Conservation (phyloP, 495 filamentous ascomycete species). For the Xylaria venustula region DNA sequence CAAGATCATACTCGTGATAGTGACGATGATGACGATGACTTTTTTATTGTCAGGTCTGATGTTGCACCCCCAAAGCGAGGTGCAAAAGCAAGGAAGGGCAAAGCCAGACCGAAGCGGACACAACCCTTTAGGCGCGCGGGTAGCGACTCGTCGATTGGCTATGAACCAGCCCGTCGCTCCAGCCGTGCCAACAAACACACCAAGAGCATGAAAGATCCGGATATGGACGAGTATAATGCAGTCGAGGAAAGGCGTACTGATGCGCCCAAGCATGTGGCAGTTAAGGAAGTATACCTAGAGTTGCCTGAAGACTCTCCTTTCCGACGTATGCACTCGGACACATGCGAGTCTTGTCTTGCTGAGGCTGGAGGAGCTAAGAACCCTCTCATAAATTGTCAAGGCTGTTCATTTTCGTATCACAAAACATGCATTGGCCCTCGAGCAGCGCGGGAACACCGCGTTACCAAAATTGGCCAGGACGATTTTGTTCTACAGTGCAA, state of each 20-base stretch:
- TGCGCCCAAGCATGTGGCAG: conserved; percentile 53
- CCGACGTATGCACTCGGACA: conserved; percentile 59
- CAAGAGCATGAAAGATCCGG: conserved; percentile 62
- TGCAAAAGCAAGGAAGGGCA: background rate
- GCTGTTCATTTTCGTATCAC: conserved; percentile 82
- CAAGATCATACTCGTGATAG: conserved; percentile 13
- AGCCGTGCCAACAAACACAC: conserved; percentile 42
- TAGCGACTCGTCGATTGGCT: conserved; percentile 43
- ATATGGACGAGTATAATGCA: conserved; percentile 50
- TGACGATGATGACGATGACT: conserved; percentile 29
- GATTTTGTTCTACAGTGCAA: conserved; percentile 88
- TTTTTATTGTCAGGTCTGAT: conserved; percentile 41
- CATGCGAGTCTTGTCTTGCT: conserved; percentile 67
- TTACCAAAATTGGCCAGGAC: conserved; percentile 79
- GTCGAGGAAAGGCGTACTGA: conserved; percentile 56
- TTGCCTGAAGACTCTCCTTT: conserved; percentile 57
- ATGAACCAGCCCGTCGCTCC: conserved; percentile 53
- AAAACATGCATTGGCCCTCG: conserved; percentile 77
- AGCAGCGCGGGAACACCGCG: conserved; percentile 74
- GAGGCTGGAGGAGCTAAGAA: conserved; percentile 53
- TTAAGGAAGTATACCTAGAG: conserved; percentile 67
- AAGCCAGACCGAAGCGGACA: too few relatives aligned
- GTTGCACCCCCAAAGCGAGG: conserved; percentile 24
- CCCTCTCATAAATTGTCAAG: conserved; percentile 80
- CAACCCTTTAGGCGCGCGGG: conserved; percentile 5